Evolutionary conservation across 1,284 basidiomycete species (phyloP), one percentile per base, ranked within the genome.

Genomic region (Puccinia coronata): DNA sequence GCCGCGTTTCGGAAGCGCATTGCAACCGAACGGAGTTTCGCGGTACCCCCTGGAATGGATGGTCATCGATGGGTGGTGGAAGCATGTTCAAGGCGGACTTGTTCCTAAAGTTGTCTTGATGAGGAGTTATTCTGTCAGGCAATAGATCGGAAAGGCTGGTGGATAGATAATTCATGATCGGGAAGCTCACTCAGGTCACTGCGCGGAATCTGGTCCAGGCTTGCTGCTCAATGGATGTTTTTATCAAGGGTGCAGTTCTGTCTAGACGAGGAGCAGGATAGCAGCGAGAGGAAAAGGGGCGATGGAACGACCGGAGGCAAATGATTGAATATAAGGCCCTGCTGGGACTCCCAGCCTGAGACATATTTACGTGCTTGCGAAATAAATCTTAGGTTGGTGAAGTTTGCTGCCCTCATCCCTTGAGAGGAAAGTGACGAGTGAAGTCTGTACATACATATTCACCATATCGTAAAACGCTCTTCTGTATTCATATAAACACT

Each of bases 21-120:
- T 72, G 70, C 23, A 72, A 28, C 49, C 31, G 70, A 72, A 25
- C 36, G 18, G 34, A 39, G 70, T 72, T 72, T 72, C 49, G 70
- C 18, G 70, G 70, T 8, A 36, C 25, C 70, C 55, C 51, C 70
- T 55, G 70, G 49, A 72, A 72, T 23, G 47, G 25, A 18, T 72
- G 31, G 31, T 55, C 43, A 34, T 72, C 49, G 51, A 72, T 51
- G 34, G 34, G 18, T 51, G 70, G 55, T 51, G 70, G 39, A 55
- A 72, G 34, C 70, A 72, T 72, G 70, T 39, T 39, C 16, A 31
- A 39, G 23, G 51, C 23, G 31, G 55, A 72, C 70, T 55, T 53
- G 70, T 55, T 72, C 47, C 70, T 71, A n/a, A 51, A 55, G 23
- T 34, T 72, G 70, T 55, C 49, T 39, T 8, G 16, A 47, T 8